These are phyloP conservation scores for Gracilaria domingensis DNA, from an alignment of 23 red algal species.

Conservation along the genomic window DNA sequence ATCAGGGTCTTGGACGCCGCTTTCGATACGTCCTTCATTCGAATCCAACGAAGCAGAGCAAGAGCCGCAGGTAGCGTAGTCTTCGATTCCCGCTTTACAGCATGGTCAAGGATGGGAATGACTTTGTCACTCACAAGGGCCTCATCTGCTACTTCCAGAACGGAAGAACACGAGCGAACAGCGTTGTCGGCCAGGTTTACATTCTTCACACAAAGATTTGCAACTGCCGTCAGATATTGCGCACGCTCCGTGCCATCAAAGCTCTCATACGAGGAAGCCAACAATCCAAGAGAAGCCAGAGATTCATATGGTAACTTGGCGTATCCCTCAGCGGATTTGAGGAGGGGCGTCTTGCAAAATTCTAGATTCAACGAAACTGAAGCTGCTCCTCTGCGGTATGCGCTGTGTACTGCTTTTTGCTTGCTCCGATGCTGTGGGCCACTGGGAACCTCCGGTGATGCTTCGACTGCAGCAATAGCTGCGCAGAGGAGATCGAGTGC, in stretches of 20 bases:
- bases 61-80: slow-evolving; percentile 38
- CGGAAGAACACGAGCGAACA: slow-evolving; percentile 4
- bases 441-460: not conserved
- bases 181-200: not conserved
- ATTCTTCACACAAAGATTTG: slow-evolving; percentile 49
- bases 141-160: not conserved
- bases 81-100: slow-evolving; percentile 38
- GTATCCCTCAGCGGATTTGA: slow-evolving; percentile 9
- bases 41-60: slow-evolving; percentile 32
- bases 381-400: not conserved
- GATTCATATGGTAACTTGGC: slow-evolving; percentile 27
- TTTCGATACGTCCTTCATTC: slow-evolving; percentile 13
- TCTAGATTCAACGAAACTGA: not conserved
- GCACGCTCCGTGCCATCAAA: not conserved
- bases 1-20: not conserved
- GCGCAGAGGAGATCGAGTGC: slow-evolving; percentile 26
- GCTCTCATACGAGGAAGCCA: not conserved
- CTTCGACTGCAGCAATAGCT: slow-evolving; percentile 31
- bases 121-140: not conserved
- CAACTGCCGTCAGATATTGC: slow-evolving; percentile 5
- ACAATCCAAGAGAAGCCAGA: slow-evolving; percentile 50
- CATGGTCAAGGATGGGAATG: slow-evolving; percentile 43
- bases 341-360: not conserved
- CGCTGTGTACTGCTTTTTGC: slow-evolving; percentile 24
- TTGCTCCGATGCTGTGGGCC: slow-evolving; percentile 23